A percentile compares a stretch with the other conserved stretches of the same genome.
These are phyloP conservation scores for Gnomoniopsis sp. DNA, from an alignment of 2,329 filamentous ascomycete genomes.

Conservation along the genomic window DNA sequence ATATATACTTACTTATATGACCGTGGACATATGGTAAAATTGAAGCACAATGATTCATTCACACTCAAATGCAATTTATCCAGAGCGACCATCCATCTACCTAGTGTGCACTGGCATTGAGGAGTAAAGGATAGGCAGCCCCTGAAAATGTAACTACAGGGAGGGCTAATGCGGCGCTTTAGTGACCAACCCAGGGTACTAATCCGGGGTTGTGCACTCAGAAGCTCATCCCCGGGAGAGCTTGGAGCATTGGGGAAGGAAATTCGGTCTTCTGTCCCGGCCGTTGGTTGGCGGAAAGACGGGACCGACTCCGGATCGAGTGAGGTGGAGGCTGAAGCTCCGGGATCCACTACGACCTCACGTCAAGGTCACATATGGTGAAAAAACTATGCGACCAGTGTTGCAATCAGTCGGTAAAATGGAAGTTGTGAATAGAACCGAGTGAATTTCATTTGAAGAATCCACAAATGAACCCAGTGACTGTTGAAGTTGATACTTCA, in stretches of 20 bases:
- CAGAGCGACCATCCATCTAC: not conserved
- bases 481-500: too few species aligned
- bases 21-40: not conserved
- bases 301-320: not conserved
- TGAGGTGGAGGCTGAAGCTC: conserved; percentile 2
- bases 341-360: too few species aligned
- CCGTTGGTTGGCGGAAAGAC: not conserved
- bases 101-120: not conserved
- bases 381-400: too few species aligned
- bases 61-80: not conserved
- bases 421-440: too few species aligned
- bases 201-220: not conserved
- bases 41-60: not conserved
- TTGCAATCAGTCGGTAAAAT: too few species aligned
- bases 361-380: too few species aligned
- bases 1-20: not conserved
- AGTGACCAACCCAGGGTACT: not conserved
- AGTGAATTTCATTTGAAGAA: too few species aligned
- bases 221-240: too few species aligned
- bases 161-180: not conserved
- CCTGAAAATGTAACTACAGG: not conserved
- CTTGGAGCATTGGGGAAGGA: not conserved
- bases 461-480: too few species aligned
- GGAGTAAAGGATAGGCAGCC: not conserved
- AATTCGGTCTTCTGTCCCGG: not conserved